Conservation (phyloP, 331 rosid species). For the Pyrus hybrid region DNA sequence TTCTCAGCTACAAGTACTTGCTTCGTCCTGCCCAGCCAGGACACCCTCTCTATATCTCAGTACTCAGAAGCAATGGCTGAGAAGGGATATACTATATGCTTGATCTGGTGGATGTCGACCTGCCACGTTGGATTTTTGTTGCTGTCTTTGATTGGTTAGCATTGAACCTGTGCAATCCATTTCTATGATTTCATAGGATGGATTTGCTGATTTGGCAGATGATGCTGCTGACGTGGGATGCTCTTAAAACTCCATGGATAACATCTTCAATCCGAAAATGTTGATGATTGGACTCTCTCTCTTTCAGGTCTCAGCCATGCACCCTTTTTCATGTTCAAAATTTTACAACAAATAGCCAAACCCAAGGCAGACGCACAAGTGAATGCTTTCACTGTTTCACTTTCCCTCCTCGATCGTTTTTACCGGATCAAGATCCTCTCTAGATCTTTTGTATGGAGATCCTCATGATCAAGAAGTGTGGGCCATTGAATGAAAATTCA, state of each 20-base stretch:
- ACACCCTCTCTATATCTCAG: background rate
- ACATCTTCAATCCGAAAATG: slow-evolving; percentile 44
- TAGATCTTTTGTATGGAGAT: no score
- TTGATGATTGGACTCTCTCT: background rate
- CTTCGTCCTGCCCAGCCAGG: background rate
- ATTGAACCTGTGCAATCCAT: slow-evolving; percentile 47
- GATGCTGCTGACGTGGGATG: slow-evolving; percentile 41
- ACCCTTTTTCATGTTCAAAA: background rate
- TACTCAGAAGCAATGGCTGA: background rate
- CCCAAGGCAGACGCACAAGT: background rate
- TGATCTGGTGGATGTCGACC: slow-evolving; percentile 64
- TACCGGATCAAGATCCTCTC: no score
- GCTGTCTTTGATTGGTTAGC: slow-evolving; percentile 39
- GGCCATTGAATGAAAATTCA: no score
- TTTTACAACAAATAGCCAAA: background rate
- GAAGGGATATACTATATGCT: slow-evolving; percentile 39
- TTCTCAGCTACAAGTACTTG: background rate
- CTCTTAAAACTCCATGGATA: slow-evolving; percentile 43
- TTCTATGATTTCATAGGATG: slow-evolving; percentile 50
- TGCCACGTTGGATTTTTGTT: slow-evolving; percentile 59
- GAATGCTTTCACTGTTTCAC: background rate
- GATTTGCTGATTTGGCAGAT: slow-evolving; percentile 40
- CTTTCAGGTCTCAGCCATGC: background rate
- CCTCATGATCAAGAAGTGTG: no score
- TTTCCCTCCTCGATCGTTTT: background rate